These are phyloP conservation scores for Huntiella decipiens DNA, from an alignment of 2,329 filamentous ascomycete species.

Conservation along the genomic window DNA sequence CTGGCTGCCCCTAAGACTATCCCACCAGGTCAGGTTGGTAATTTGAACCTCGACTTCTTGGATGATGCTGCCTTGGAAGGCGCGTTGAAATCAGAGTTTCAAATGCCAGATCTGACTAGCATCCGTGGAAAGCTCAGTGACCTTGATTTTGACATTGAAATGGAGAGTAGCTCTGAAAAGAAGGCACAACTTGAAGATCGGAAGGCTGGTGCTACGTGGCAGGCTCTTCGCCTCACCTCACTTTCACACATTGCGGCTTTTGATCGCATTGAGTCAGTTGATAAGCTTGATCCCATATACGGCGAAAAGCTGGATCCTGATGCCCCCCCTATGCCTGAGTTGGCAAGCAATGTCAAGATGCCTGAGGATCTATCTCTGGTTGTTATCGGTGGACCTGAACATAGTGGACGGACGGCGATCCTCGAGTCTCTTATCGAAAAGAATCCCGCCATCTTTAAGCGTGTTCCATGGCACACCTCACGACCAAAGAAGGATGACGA, in stretches of 20 bases:
- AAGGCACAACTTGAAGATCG: slow-evolving; percentile 40
- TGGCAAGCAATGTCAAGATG: slow-evolving; percentile 15
- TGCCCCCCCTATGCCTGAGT: background rate
- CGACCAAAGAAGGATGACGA: slow-evolving; percentile 31
- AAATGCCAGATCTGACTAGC: background rate
- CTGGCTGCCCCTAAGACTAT: slow-evolving; percentile 46
- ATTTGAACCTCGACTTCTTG: slow-evolving; percentile 62
- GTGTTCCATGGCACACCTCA: slow-evolving; percentile 36
- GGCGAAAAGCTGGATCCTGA: slow-evolving; percentile 17
- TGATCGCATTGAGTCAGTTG: slow-evolving; percentile 72
- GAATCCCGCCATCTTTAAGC: slow-evolving; percentile 45
- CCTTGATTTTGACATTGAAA: slow-evolving; percentile 72
- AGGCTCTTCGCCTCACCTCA: slow-evolving; percentile 64
- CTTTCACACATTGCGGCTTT: slow-evolving; percentile 56
- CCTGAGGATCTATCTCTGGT: slow-evolving; percentile 36
- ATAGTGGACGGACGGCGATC: slow-evolving; percentile 44
- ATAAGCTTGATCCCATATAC: slow-evolving; percentile 44
- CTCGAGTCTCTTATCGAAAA: slow-evolving; percentile 42
- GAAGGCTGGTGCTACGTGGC: slow-evolving; percentile 81
- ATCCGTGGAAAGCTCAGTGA: slow-evolving; percentile 58
- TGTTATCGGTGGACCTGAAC: slow-evolving; percentile 47
- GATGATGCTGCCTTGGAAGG: slow-evolving; percentile 34
- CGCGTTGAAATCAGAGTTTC: background rate
- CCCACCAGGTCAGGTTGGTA: slow-evolving; percentile 36
- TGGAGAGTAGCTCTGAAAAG: slow-evolving; percentile 46